Evolutionary conservation across 805 yeast species (phyloP), one percentile per base, ranked within the genome.

Genomic region (Blastobotrys mokoenaii): DNA sequence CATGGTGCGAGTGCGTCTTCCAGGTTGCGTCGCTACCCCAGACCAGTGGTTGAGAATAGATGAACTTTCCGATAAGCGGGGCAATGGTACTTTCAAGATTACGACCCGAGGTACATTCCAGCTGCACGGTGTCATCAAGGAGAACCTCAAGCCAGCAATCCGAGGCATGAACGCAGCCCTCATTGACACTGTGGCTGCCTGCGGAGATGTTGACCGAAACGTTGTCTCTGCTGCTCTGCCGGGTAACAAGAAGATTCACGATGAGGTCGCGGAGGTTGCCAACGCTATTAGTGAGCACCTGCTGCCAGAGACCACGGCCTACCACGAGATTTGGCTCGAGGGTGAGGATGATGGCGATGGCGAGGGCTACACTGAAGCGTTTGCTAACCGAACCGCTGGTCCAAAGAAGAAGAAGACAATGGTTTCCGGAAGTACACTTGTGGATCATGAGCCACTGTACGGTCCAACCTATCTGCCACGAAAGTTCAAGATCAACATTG

Each of bases 81-180:
- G 97, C 61, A 90, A 89, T 61, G 94, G 94, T 46, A 90, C 97
- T 14, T 74, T 90, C 64, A 90, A 90, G 69, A 73, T 90, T 60
- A 90, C 97, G 36, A 90, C 97, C 10, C 84, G 97, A 71, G 97
- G 96, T 22, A 90, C 97, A 8, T 88, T 83, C 79, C 97, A 90
- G 71, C 72, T 90, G 49, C 97, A 90, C 61, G 97, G 97, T 65
- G 78, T 90, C 48, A 84, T 90, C 47, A 90, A 90, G 69, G 87
- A 82, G 65, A 76, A 90, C 60, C 72, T 90, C 65, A 88, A 86
- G 65, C 85, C 93, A 8, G 81, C 95, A 1, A 87, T 90, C 54
- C 82, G 95, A 70, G 96, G 90, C 33, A 88, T 90, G 81, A 90
- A 90, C 64, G 71, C 94, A 14, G 83, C 81, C 5, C 74, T 90